Conservation (phyloP, 805 yeast species). For the Hanseniaspora lindneri region DNA sequence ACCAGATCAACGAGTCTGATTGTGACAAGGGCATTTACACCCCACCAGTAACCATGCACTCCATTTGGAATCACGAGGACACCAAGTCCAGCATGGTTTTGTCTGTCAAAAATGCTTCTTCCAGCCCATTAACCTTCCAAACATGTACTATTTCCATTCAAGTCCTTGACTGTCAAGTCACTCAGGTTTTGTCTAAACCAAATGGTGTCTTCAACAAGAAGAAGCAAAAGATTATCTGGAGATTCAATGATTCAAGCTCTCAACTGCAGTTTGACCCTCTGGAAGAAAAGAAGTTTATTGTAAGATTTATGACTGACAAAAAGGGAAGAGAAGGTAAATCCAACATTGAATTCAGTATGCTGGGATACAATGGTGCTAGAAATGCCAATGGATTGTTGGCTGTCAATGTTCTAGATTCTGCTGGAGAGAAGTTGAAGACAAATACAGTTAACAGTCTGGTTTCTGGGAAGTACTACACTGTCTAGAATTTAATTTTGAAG, state of each 20-base stretch:
- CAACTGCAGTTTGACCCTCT: constrained; percentile 27
- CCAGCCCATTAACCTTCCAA: constrained; percentile 29
- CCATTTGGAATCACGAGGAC: constrained; percentile 81
- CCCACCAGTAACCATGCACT: constrained; percentile 62
- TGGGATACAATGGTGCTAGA: constrained; percentile 22
- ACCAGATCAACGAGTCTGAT: not conserved
- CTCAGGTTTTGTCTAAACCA: constrained; percentile 79
- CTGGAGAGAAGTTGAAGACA: not conserved
- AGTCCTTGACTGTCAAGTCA: constrained; percentile 51
- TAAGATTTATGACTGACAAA: constrained; percentile 71
- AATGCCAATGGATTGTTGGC: not conserved
- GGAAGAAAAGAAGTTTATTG: constrained; percentile 60
- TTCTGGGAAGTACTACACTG: constrained; percentile 13
- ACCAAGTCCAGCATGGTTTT: constrained; percentile 78
- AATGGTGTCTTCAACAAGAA: constrained; percentile 84
- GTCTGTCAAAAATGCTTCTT: constrained; percentile 43
- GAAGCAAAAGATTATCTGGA: constrained; percentile 78
- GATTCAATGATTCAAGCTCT: constrained; percentile 37
- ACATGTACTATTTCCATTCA: constrained; percentile 37
- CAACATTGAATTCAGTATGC: constrained; percentile 58
- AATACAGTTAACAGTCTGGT: constrained; percentile 5
- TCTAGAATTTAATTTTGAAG: not conserved
- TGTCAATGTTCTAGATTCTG: not conserved
- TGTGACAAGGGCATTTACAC: constrained; percentile 13
- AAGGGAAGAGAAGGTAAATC: constrained; percentile 57